Base-by-base conservation (phyloP, 805 yeast species). In the Candida coquimbonensis region DNA sequence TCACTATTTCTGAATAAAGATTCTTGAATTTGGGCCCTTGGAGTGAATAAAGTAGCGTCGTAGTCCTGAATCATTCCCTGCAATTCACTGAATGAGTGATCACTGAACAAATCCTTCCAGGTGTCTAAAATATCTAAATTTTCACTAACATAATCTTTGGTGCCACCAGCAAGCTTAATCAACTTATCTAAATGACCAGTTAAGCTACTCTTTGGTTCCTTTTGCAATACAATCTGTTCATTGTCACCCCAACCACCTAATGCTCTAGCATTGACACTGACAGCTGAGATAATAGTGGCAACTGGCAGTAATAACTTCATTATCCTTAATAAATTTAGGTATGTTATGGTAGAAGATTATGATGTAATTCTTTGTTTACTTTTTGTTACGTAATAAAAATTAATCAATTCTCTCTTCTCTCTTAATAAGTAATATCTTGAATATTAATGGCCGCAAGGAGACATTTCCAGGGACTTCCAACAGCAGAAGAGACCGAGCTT, bases 41-140 rank as follows among this genome's bases (percentile, higher is more conserved):
- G 55, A 16, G 56, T 45, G 33, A 45, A 45, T 16, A 42, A 44
- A 4, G 38, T 26, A 2, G 39, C 19, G 31, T 46, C 38, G 47
- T 37, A 55, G 31, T 35, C 26, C 14, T 48, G 51, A 21, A 56
- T 38, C 44, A 46, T 36, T 4, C 29, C 37, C 9, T 43, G 46
- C 17, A 56, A 34, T 27, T 47, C 49, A 16, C 44, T 46, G 7
- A 41, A 13, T 1, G 54, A 39, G 40, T 60, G 56, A 69, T 70
- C 66, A 66, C 72, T 35, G 27, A 46, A 16, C 8, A 55, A 39
- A 5, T 53, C 53, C 49, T 73, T 80, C 49, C 57, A 54, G 6
- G 52, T 40, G 16, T 42, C 46, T 11, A 51, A 16, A 13, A 53
- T 37, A 19, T 51, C 55, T 3, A 51, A 46, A 26, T 52, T 46